Evolutionary conservation across 148 eudicot genomes (phyloP).

Genomic region (Chenopodium berlandieri): DNA sequence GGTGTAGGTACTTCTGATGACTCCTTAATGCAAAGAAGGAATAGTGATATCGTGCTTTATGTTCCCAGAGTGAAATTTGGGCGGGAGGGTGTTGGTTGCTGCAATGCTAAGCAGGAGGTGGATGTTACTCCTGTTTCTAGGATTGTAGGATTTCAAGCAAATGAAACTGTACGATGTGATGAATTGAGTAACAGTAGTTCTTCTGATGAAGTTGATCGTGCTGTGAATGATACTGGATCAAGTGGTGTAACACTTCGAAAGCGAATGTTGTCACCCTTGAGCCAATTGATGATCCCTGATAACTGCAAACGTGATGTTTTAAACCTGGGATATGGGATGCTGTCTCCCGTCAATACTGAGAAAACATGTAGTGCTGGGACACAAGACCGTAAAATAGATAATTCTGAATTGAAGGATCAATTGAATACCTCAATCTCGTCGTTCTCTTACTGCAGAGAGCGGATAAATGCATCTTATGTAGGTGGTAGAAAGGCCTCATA

Average conservation of each 20-base stretch:
- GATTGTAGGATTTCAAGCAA: constrained; percentile 59
- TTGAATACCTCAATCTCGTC: constrained; percentile 32
- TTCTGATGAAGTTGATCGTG: constrained; percentile 26
- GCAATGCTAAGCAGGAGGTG: constrained; percentile 29
- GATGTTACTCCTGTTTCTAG: constrained; percentile 50
- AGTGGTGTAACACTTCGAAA: constrained; percentile 39
- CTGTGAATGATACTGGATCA: constrained; percentile 26
- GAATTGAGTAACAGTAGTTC: constrained; percentile 26
- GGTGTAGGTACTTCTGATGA: constrained; percentile 28
- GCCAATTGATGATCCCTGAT: constrained; percentile 31
- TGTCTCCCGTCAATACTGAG: constrained; percentile 10
- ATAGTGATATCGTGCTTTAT: constrained; percentile 33
- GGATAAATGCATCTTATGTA: constrained; percentile 27
- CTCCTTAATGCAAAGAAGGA: constrained; percentile 20
- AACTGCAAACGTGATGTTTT: constrained; percentile 45
- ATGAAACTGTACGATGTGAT: constrained; percentile 19
- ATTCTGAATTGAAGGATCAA: constrained; percentile 35
- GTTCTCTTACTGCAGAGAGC: constrained; percentile 30
- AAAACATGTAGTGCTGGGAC: constrained; percentile 25
- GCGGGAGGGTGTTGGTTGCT: constrained; percentile 28
- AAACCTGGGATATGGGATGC: constrained; percentile 27
- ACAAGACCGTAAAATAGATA: constrained; percentile 43
- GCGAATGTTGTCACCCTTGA: constrained; percentile 61
- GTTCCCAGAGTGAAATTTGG: constrained; percentile 29
- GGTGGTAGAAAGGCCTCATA: constrained; percentile 24